Base-by-base conservation (phyloP, 2,329 filamentous ascomycete species). In the Dendrostoma leiphaemia region DNA sequence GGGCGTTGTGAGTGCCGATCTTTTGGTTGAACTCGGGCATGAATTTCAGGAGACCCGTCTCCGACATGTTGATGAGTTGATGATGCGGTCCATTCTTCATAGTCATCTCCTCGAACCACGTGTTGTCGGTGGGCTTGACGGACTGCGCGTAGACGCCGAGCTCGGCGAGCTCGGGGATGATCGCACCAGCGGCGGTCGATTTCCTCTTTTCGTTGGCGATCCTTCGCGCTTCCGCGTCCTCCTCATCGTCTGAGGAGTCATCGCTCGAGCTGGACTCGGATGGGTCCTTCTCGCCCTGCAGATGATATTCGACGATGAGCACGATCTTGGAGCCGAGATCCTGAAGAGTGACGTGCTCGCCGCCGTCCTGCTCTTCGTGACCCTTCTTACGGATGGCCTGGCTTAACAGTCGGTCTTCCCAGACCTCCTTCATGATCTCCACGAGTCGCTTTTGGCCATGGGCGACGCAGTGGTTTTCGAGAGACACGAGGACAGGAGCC, bases 141-240 rank as follows among this genome's bases (percentile, higher is more conserved):
- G 83, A 86, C 64, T 89, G 85, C 0, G 85, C 85, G 60, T 88
- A 89, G 2, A 89, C 83, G 3, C 85, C 85, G 0, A 89, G 73
- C 38, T 79, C 80, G 1, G 83, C 83, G 1, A 89, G 77, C 61
- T 87, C 84, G 0, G 85, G 83, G 21, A 88, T 74, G 60, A 89
- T 87, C 52, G 74, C 64, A 6, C 71, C 71, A 23, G 48, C 3
- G 73, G 65, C 0, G 72, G 71, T 0, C 1, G 75, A 66, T 62
- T 80, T 78, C 61, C 79, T 80, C 64, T 80, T 76, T 10, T 70
- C 70, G 51, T 77, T 76, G 68, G 86, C 87, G 17, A 74, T 72
- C 51, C 77, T 67, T 28, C 75, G 78, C 1, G 78, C 81, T n/a
- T 76, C 70, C 10, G 77, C 71, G 2, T 75, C 74, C 0, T 74